phyloP scores from a whole-genome alignment of 768 basidiomycete genomes.

The Serendipita sp. region DNA sequence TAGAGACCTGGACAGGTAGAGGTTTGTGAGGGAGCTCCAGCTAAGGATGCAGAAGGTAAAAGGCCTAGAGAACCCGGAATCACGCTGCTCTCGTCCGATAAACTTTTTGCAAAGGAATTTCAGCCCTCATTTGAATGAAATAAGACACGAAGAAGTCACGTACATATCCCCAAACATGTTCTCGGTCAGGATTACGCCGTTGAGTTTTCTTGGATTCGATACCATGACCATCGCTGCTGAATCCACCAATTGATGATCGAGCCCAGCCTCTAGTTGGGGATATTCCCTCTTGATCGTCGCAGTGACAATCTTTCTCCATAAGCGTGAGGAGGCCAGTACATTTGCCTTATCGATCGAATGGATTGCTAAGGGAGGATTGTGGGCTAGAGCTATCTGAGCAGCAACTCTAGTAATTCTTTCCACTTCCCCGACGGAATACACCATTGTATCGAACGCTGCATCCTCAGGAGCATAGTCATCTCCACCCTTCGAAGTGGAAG shows the following conservation, averaged over 20 bases:
- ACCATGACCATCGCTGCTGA: slow-evolving; percentile 95
- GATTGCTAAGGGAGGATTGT: slow-evolving; percentile 71
- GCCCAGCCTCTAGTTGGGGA: slow-evolving; percentile 46
- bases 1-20: slow-evolving; percentile 58
- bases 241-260: slow-evolving; percentile 90
- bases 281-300: slow-evolving; percentile 75
- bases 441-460: slow-evolving; percentile 81
- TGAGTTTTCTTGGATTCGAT: slow-evolving; percentile 74
- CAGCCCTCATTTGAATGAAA: too few species aligned
- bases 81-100: slow-evolving; percentile 92
- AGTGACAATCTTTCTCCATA: slow-evolving; percentile 88
- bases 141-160: slow-evolving; percentile 18
- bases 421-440: slow-evolving; percentile 83
- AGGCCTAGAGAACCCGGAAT: slow-evolving; percentile 96
- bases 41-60: slow-evolving; percentile 88
- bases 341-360: slow-evolving; percentile 98
- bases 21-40: slow-evolving; percentile 56
- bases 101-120: slow-evolving; percentile 10
- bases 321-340: slow-evolving; percentile 82
- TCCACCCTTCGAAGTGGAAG: slow-evolving; percentile 23
- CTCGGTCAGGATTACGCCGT: slow-evolving; percentile 89
- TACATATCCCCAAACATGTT: slow-evolving; percentile 97
- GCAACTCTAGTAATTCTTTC: slow-evolving; percentile 92
- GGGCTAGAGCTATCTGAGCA: slow-evolving; percentile 72
- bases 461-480: slow-evolving; percentile 36